Evolutionary conservation across 352 stramenopile genomes (phyloP), one percentile per base, ranked within the genome.

Genomic region (Thraustochytrium striatum): DNA sequence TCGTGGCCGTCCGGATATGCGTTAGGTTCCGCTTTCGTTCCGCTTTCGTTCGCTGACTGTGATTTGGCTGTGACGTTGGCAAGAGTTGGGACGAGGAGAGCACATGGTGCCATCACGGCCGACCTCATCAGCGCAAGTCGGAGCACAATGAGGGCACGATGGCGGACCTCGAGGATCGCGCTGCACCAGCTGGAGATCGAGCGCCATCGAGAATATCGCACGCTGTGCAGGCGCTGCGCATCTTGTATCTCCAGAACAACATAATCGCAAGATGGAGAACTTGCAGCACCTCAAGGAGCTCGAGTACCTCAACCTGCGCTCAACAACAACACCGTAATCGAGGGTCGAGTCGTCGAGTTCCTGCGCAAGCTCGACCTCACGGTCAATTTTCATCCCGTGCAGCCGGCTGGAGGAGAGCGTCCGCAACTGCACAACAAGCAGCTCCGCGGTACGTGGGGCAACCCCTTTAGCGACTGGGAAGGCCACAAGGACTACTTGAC

Each of bases 191-290:
- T 97, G 81, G 93, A 98, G 82, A 84, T 97, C 50, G 92, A 96
- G 84, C 88, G 87, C n/a, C 69, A 97, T 97, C 79, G 85, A 94
- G 32, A 85, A 95, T 8, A 89, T 98, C 55, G 91, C 44, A 87
- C 85, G 69, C 88, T 89, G 21, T 98, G 93, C 70, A 87, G 91
- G 38, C 91, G 69, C 82, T 98, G 25, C 94, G 93, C 69, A 98
- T 98, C 58, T 79, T 98, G 21, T 94, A 97, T 73, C 86, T 98
- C 43, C 93, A 97, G 81, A 97, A 98, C 87, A 98, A 97, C 85
- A 96, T 97, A 80, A 97, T 98, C 79, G 90, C 11, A 89, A 90
- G 53, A 96, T 97, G 44, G 87, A 95, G 75, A 91, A 97, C 82
- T 83, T 97, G 61, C 89, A 91, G 82, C 91, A 96, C 78, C 88